A percentile compares a stretch with the other conserved stretches of the same genome.
Evolutionary conservation across 257 asterid genomes (phyloP).

Genomic region (Thymus mandschuricus): DNA sequence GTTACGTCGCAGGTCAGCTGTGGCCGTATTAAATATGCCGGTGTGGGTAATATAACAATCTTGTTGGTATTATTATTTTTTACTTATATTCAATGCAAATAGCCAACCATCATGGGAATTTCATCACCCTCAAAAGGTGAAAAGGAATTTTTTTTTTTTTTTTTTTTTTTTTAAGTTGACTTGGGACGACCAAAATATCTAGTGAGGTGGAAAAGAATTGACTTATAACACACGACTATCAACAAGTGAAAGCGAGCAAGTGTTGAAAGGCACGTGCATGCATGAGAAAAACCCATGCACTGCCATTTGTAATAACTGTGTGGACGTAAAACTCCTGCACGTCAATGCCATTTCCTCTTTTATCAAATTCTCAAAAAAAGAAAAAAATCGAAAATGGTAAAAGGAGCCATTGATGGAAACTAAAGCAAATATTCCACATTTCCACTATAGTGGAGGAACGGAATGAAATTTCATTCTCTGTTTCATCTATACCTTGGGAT

Average conservation of each 20-base stretch:
- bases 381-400: background rate
- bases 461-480: background rate
- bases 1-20: too few species aligned
- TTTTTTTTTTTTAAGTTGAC: background rate
- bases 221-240: constrained; percentile 22
- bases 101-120: too few species aligned
- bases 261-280: constrained; percentile 25
- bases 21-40: too few species aligned
- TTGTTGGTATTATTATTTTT: too few species aligned
- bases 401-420: background rate
- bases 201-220: constrained; percentile 20
- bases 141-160: background rate
- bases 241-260: background rate
- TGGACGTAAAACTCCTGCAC: background rate
- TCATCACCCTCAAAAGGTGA: too few species aligned
- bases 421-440: background rate
- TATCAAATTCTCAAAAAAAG: background rate
- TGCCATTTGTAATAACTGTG: background rate
- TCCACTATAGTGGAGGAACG: background rate
- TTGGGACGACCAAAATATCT: background rate
- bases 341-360: background rate
- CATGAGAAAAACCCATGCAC: constrained; percentile 33
- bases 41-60: too few species aligned
- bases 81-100: too few species aligned
- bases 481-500: too few species aligned